Base-by-base conservation (phyloP, 2,329 filamentous ascomycete genomes). In the Fusarium siculi region DNA sequence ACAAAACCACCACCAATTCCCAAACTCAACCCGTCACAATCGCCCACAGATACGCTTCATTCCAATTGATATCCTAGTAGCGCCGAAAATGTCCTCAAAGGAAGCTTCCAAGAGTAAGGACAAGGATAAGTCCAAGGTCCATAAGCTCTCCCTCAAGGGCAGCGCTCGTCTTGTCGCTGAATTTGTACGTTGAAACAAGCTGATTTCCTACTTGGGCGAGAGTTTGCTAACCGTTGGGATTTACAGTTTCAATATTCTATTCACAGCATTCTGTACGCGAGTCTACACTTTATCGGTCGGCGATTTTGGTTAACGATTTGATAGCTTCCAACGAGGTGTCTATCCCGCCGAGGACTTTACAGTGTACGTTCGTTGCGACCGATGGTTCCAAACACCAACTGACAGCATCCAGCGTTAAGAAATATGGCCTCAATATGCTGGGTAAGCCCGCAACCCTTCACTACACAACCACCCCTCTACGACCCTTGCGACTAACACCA, bases 401-500 rank as follows among this genome's bases (percentile, higher is more conserved):
- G 8, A 73, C 49, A 19, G 39, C 11, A 1, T 15, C 34, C 63
- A 84, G 81, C 44, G 95, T 99, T 79, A 99, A 99, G 86, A 99
- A 99, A 85, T 99, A 99, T 92, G 96, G 96, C 78, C 90, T 99
- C 79, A 98, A 97, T 79, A 97, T 98, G 95, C 93, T 97, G 78
- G 90, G 91, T 93, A 82, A 73, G 85, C 79, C 21, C 9, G 39
- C 37, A 7, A 34, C 3, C 34, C 2, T n/a, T 18, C 5, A 2
- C 2, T 28, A 3, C 34, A 18, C 19, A 14, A 15, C 21, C 7
- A 12, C 23, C 16, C n/a, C n/a, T 4, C 4, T 15, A 15, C 21
- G n/a, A 23, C 15, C 10, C 7, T 46, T n/a, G n/a, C 9, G 32
- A 54, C 70, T 74, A 63, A 78, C 66, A 36, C 21, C 14, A 4